phyloP scores from a whole-genome alignment of 2,329 filamentous ascomycete genomes.

The Thelonectria rubi region DNA sequence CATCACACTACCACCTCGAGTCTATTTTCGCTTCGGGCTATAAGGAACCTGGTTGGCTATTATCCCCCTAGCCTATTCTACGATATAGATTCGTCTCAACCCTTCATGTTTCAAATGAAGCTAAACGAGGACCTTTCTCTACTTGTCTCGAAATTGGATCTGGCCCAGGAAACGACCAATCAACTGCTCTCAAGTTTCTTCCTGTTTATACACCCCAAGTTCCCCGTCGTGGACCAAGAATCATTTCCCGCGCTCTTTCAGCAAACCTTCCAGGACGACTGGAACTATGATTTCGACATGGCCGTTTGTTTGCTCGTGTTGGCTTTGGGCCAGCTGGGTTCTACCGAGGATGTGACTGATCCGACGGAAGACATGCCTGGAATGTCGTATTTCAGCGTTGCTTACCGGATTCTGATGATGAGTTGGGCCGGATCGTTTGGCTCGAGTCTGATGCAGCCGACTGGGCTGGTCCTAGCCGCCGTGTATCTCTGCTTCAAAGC shows the following conservation, averaged over 20 bases:
- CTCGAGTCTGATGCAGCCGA: conserved; percentile 4
- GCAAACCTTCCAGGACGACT: neutral
- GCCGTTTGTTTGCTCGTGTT: conserved; percentile 1
- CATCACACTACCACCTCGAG: conserved; percentile 33
- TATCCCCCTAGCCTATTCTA: neutral
- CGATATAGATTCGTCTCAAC: neutral
- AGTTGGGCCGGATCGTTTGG: neutral
- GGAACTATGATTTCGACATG: neutral
- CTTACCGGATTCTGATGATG: neutral
- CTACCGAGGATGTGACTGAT: neutral
- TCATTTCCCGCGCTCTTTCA: neutral
- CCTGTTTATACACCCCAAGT: neutral
- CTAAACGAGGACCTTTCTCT: neutral
- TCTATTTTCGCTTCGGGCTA: conserved; percentile 26
- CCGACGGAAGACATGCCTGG: neutral
- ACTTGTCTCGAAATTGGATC: neutral
- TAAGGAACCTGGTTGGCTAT: neutral
- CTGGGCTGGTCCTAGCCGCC: conserved; percentile 27
- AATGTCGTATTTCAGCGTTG: neutral
- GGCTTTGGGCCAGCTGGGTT: neutral
- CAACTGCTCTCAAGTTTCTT: neutral
- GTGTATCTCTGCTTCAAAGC: conserved; percentile 31
- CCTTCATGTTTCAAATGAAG: neutral
- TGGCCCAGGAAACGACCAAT: neutral
- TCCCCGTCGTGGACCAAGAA: neutral